Percentiles rank a stretch among this genome's conserved stretches.
phyloP scores from a whole-genome alignment of 176 grass and related monocot genomes.

The Oryza officinalis region DNA sequence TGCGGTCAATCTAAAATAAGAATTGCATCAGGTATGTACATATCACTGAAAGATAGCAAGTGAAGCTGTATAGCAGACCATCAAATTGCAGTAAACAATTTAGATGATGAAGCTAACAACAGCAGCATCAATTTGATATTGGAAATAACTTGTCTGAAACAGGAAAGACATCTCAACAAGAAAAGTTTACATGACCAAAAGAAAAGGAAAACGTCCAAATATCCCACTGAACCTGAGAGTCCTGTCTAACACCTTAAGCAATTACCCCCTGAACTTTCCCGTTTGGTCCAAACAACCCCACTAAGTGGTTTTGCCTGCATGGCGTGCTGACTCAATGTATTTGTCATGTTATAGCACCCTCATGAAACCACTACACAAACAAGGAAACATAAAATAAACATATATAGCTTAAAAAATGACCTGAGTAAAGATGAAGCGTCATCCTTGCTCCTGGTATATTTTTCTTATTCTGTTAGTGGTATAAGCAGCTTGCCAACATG shows the following conservation, averaged over 20 bases:
- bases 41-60: neutral
- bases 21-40: neutral
- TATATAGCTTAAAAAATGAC: neutral
- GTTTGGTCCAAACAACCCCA: neutral
- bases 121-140: neutral
- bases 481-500: neutral
- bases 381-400: neutral
- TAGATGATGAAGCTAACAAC: neutral
- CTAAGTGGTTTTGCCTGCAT: neutral
- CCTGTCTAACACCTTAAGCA: too few relatives aligned
- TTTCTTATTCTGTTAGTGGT: neutral
- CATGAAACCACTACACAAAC: neutral
- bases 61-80: slow-evolving; percentile 5
- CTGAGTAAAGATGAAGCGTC: neutral
- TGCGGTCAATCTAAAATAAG: neutral
- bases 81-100: neutral
- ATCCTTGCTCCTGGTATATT: neutral
- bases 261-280: neutral
- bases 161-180: too few relatives aligned
- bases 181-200: slow-evolving; percentile 9
- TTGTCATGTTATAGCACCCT: too few relatives aligned
- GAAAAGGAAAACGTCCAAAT: neutral
- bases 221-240: too few relatives aligned
- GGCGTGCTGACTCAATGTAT: neutral
- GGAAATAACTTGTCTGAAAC: slow-evolving; percentile 14